Conservation (phyloP, 371 early-diverging fungal genomes). For the Mortierella sp. region DNA sequence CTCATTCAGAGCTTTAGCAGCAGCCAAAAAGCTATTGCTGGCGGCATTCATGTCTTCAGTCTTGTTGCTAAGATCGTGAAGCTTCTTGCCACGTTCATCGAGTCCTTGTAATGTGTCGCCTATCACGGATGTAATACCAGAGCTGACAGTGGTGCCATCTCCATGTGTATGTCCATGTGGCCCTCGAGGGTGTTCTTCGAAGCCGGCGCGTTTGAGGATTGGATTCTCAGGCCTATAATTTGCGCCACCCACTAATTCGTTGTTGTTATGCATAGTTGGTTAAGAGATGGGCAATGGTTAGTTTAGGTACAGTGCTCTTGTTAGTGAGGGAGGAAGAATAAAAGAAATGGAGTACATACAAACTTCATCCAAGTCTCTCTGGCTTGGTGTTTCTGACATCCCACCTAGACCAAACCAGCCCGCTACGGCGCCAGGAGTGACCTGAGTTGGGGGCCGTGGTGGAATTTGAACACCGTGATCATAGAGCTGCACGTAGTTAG, state of each 20-base stretch:
- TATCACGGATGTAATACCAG: conserved; percentile 47
- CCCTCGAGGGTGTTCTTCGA: conserved; percentile 51
- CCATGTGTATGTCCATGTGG: conserved; percentile 11
- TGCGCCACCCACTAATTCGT: conserved; percentile 31
- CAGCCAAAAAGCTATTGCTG: conserved; percentile 65
- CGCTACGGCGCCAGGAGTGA: conserved; percentile 56
- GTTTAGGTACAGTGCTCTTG: not conserved
- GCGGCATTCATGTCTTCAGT: conserved; percentile 68
- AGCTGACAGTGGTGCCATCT: not conserved
- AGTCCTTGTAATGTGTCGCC: conserved; percentile 62
- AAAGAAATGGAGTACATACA: conserved; percentile 57
- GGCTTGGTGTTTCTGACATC: conserved; percentile 59
- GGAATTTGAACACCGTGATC: conserved; percentile 58
- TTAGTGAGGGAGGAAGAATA: no score
- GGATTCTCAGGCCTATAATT: conserved; percentile 39
- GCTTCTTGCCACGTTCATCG: conserved; percentile 70
- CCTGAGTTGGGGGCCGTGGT: conserved; percentile 54
- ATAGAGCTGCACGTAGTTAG: conserved; percentile 56
- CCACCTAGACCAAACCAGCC: conserved; percentile 63
- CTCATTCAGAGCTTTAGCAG: conserved; percentile 68
- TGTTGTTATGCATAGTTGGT: not conserved
- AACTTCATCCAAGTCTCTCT: conserved; percentile 62
- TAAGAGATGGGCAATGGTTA: not conserved
- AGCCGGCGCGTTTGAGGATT: conserved; percentile 33
- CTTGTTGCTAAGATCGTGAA: conserved; percentile 63